Evolutionary conservation across 2,329 filamentous ascomycete genomes (phyloP).

Genomic region (Ceratocystis destructans): DNA sequence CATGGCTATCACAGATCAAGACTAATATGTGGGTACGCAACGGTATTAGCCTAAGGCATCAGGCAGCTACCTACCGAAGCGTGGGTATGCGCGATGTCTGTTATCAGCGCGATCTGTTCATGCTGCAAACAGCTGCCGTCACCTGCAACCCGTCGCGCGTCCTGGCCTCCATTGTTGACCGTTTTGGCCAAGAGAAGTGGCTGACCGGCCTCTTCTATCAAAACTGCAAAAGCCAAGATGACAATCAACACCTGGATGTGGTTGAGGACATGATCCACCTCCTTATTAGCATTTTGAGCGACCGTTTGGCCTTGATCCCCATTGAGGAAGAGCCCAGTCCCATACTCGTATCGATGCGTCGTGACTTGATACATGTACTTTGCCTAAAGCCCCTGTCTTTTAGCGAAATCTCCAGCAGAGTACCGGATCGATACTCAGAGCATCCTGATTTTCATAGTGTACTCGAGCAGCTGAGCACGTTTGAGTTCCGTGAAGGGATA

Average conservation of each 20-base stretch:
- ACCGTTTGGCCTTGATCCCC: slow-evolving; percentile 63
- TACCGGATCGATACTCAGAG: slow-evolving; percentile 82
- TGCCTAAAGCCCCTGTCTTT: slow-evolving; percentile 95
- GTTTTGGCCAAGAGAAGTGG: slow-evolving; percentile 81
- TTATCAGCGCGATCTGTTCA: slow-evolving; percentile 87
- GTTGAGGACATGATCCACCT: slow-evolving; percentile 94
- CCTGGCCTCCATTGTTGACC: slow-evolving; percentile 77
- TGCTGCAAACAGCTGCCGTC: slow-evolving; percentile 81
- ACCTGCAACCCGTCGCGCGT: slow-evolving; percentile 72
- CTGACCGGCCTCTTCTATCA: slow-evolving; percentile 67
- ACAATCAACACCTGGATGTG: slow-evolving; percentile 76
- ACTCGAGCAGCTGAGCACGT: slow-evolving; percentile 75
- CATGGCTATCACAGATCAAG: slow-evolving; percentile 96
- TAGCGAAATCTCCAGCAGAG: slow-evolving; percentile 72
- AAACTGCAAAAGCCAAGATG: slow-evolving; percentile 64
- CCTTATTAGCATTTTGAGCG: slow-evolving; percentile 78
- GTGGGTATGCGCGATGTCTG: slow-evolving; percentile 82
- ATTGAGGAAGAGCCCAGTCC: slow-evolving; percentile 48
- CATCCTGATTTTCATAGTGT: slow-evolving; percentile 77
- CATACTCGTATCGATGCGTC: slow-evolving; percentile 58
- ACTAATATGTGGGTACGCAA: slow-evolving; percentile 98
- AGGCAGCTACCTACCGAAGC: slow-evolving; percentile 84
- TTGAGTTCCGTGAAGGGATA: slow-evolving; percentile 78
- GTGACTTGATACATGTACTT: slow-evolving; percentile 83
- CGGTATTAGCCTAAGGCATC: slow-evolving; percentile 86